Conservation (phyloP, 768 basidiomycete species). For the Podaxis sp. region DNA sequence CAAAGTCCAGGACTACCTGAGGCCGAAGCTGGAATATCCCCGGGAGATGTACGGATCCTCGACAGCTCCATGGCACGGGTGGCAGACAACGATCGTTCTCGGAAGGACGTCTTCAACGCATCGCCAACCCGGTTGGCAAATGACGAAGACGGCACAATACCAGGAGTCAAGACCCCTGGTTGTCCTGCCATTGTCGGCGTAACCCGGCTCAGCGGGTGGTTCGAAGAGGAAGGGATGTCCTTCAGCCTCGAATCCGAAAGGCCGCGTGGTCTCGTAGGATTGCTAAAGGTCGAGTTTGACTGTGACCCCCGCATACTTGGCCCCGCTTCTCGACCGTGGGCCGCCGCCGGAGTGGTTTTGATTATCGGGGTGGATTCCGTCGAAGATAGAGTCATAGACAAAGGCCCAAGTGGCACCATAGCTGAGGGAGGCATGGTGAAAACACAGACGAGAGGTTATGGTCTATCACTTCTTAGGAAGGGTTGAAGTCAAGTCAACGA, state of each 20-base stretch:
- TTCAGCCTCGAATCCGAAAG: conserved; percentile 7
- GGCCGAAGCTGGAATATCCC: conserved; percentile 15
- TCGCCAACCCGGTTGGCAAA: conserved; percentile 2
- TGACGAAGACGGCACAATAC: conserved; percentile 4
- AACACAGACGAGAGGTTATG: background rate
- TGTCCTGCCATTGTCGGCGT: background rate
- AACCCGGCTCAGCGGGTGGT: conserved; percentile 1
- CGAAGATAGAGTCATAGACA: background rate
- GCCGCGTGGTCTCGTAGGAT: conserved; percentile 1
- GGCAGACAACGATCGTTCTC: conserved; percentile 25
- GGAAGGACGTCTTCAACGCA: conserved; percentile 20
- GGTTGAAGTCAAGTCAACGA: background rate
- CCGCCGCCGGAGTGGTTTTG: background rate
- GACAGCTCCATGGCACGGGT: conserved; percentile 12
- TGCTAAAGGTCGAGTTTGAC: conserved; percentile 1
- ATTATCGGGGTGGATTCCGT: background rate
- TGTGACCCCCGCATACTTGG: conserved; percentile 7
- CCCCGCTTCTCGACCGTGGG: background rate
- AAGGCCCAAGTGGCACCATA: background rate
- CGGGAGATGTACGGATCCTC: conserved; percentile 10
- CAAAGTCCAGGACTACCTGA: conserved; percentile 4
- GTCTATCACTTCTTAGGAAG: background rate
- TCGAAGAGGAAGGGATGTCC: conserved; percentile 5
- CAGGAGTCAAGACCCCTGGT: background rate
- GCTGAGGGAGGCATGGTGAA: background rate